Percentiles rank a stretch among this genome's conserved stretches.
phyloP scores from a whole-genome alignment of 345 rosid genomes.

The Corymbia maculata region DNA sequence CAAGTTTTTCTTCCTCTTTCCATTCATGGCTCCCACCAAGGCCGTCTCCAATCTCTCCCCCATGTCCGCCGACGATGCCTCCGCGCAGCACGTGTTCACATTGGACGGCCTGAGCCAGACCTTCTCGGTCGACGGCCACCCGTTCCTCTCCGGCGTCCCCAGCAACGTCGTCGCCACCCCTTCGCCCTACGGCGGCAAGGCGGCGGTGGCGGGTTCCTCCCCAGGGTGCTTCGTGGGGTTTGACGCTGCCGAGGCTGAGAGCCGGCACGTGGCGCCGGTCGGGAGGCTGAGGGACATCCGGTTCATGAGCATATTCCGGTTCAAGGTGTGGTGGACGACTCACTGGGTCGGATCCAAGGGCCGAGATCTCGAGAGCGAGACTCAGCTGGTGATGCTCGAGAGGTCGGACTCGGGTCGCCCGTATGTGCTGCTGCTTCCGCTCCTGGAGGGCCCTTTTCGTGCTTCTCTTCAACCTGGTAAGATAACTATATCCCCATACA shows the following conservation, averaged over 20 bases:
- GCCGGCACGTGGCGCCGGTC: conserved; percentile 59
- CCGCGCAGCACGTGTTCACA: conserved; percentile 16
- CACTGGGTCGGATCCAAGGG: conserved; percentile 90
- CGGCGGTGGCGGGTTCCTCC: conserved; percentile 6
- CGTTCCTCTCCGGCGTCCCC: conserved; percentile 62
- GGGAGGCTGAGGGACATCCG: conserved; percentile 59
- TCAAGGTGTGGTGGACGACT: conserved; percentile 99
- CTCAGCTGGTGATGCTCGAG: conserved; percentile 69
- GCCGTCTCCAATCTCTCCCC: conserved; percentile 9
- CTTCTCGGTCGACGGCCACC: conserved; percentile 53
- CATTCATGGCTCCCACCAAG: conserved; percentile 40
- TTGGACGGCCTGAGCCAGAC: conserved; percentile 24
- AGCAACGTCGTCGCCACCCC: conserved; percentile 40
- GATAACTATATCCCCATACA: neutral
- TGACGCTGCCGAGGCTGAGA: conserved; percentile 16
- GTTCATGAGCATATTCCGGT: conserved; percentile 96
- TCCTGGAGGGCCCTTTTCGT: conserved; percentile 68
- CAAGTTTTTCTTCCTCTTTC: neutral
- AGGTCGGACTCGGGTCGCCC: conserved; percentile 49
- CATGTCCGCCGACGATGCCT: conserved; percentile 4
- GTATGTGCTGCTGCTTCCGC: conserved; percentile 63
- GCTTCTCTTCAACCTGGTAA: conserved; percentile 60
- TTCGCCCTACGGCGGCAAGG: conserved; percentile 29
- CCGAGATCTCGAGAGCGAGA: conserved; percentile 68
- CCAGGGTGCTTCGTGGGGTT: conserved; percentile 70